Conservation (phyloP, 345 rosid genomes). For the Hibiscus mutabilis region DNA sequence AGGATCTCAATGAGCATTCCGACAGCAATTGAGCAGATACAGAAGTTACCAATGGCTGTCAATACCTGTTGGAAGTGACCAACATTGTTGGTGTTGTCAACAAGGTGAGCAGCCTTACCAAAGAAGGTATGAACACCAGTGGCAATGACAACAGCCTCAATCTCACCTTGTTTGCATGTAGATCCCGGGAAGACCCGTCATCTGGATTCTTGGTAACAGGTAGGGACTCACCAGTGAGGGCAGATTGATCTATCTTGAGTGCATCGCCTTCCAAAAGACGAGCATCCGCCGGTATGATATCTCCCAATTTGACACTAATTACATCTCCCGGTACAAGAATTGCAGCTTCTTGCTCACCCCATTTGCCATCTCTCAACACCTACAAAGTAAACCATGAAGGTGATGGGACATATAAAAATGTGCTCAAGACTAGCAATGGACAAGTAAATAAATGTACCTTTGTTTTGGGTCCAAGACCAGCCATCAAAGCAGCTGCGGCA, state of each 20-base stretch:
- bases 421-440: not conserved
- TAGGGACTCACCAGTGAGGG: conserved; percentile 87
- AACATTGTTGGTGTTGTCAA: conserved; percentile 84
- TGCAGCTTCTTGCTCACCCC: conserved; percentile 77
- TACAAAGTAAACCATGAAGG: conserved; percentile 9
- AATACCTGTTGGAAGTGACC: conserved; percentile 95
- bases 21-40: conserved; percentile 79
- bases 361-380: conserved; percentile 81
- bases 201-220: conserved; percentile 72
- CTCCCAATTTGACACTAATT: conserved; percentile 85
- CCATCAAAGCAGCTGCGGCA: too few relatives aligned
- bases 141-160: conserved; percentile 87
- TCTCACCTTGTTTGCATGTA: conserved; percentile 94
- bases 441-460: conserved; percentile 35
- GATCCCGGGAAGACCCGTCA: conserved; percentile 80
- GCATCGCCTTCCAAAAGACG: conserved; percentile 93
- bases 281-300: conserved; percentile 86
- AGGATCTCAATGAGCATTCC: conserved; percentile 77
- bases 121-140: conserved; percentile 95
- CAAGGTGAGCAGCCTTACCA: conserved; percentile 95
- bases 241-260: conserved; percentile 83
- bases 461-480: too few relatives aligned
- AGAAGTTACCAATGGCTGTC: conserved; percentile 92
- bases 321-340: conserved; percentile 86
- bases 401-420: not conserved